Conservation (phyloP, 2,329 filamentous ascomycete species). For the Aspergillus calidoustus region DNA sequence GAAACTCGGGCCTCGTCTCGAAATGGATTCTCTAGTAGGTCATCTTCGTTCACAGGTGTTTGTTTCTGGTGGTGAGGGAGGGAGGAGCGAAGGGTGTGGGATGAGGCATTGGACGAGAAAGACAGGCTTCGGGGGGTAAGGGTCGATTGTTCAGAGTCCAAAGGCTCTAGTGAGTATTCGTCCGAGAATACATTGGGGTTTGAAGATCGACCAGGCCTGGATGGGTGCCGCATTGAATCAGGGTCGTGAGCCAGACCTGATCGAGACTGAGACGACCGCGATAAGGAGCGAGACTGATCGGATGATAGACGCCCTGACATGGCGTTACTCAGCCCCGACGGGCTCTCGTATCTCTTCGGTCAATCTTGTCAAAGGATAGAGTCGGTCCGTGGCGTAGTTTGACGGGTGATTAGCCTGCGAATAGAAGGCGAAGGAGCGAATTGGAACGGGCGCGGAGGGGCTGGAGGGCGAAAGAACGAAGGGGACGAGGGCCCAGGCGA, state of each 20-base stretch:
- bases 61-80: conserved; percentile 31
- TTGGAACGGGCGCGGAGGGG: conserved; percentile 13
- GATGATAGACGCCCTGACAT: conserved; percentile 47
- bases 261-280: conserved; percentile 35
- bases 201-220: conserved; percentile 36
- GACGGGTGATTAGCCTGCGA: conserved; percentile 20
- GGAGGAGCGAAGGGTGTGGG: conserved; percentile 36
- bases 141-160: conserved; percentile 41
- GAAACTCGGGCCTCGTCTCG: conserved; percentile 41
- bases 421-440: conserved; percentile 20
- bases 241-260: conserved; percentile 28
- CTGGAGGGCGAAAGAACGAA: conserved; percentile 16
- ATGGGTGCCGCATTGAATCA: conserved; percentile 37
- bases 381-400: conserved; percentile 28
- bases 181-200: conserved; percentile 55
- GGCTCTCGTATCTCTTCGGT: conserved; percentile 37
- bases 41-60: conserved; percentile 30
- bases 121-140: conserved; percentile 36
- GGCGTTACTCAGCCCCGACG: conserved; percentile 44
- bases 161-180: conserved; percentile 51
- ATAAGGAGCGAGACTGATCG: conserved; percentile 41
- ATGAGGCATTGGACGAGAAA: conserved; percentile 39
- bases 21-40: conserved; percentile 39
- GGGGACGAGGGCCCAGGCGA: not conserved
- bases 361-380: conserved; percentile 32